Percentiles rank a stretch among this genome's conserved stretches.
These are phyloP conservation scores for Chlamydomonas asymmetrica DNA, from an alignment of 139 green algal genomes.

Conservation along the genomic window DNA sequence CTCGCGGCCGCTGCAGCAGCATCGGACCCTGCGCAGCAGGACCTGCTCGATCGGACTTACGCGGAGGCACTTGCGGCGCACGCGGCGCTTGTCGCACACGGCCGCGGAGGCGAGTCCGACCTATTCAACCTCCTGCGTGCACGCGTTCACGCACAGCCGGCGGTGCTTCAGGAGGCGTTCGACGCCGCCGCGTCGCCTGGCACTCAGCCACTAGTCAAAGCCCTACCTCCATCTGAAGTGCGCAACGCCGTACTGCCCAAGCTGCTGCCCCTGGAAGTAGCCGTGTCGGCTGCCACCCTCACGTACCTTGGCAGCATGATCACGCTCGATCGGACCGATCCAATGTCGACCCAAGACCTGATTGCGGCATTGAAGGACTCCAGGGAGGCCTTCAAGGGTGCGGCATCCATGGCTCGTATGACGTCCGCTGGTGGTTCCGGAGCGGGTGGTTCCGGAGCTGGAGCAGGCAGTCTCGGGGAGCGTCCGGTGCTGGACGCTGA, in stretches of 20 bases:
- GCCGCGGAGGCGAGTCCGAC: not conserved
- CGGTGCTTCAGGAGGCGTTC: not conserved
- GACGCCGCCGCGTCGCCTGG: not conserved
- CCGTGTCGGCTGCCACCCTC: not conserved
- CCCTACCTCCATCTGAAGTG: not conserved
- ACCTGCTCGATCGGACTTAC: not conserved
- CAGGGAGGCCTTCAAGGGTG: slow-evolving; percentile 12
- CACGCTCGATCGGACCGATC: not conserved
- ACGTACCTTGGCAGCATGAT: slow-evolving; percentile 5
- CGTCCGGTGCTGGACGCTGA: not conserved
- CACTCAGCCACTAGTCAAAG: not conserved
- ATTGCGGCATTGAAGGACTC: not conserved
- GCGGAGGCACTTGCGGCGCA: not conserved
- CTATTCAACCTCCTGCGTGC: slow-evolving; percentile 10
- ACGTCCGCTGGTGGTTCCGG: not conserved
- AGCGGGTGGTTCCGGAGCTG: not conserved
- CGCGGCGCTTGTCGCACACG: not conserved
- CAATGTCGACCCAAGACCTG: not conserved
- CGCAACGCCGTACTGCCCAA: not conserved
- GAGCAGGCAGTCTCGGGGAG: not conserved
- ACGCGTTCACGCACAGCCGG: not conserved
- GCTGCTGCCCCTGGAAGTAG: not conserved
- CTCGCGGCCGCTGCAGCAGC: not conserved
- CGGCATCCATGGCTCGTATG: slow-evolving; percentile 11
- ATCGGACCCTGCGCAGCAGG: not conserved